Conservation (phyloP, 495 filamentous ascomycete species). For the Monascus purpureus region DNA sequence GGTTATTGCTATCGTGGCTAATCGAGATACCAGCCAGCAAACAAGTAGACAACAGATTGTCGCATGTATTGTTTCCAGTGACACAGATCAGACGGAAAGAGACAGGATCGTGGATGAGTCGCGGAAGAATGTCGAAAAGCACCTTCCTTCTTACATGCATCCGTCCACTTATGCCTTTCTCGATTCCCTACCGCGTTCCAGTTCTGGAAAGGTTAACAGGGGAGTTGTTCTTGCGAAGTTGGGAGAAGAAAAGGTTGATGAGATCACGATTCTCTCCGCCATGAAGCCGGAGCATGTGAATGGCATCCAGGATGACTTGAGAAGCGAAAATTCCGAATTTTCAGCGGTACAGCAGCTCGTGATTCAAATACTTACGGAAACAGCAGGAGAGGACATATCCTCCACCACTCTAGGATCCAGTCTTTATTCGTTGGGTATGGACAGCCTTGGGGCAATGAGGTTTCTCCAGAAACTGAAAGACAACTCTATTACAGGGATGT, state of each 20-base stretch:
- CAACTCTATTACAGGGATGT: constrained; percentile 15
- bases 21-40: constrained; percentile 4
- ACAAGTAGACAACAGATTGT: constrained; percentile 13
- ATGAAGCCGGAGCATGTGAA: background rate
- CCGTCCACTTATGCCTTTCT: constrained; percentile 10
- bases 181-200: constrained; percentile 11
- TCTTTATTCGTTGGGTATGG: constrained; percentile 62
- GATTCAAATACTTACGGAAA: constrained; percentile 26
- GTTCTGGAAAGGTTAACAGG: constrained; percentile 14
- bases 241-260: constrained; percentile 1
- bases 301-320: constrained; percentile 2
- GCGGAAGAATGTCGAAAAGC: constrained; percentile 28
- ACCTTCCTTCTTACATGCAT: constrained; percentile 10
- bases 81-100: constrained; percentile 9
- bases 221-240: constrained; percentile 9
- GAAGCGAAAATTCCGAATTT: background rate
- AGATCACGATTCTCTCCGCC: constrained; percentile 1
- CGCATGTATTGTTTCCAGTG: constrained; percentile 9
- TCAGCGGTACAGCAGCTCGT: constrained; percentile 5
- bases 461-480: constrained; percentile 25
- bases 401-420: constrained; percentile 36
- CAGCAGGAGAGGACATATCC: constrained; percentile 24
- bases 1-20: constrained; percentile 8
- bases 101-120: constrained; percentile 19
- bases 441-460: constrained; percentile 60